A percentile compares a stretch with the other conserved stretches of the same genome.
Conservation (phyloP, 148 eudicot genomes). For the Linanthus parryae region DNA sequence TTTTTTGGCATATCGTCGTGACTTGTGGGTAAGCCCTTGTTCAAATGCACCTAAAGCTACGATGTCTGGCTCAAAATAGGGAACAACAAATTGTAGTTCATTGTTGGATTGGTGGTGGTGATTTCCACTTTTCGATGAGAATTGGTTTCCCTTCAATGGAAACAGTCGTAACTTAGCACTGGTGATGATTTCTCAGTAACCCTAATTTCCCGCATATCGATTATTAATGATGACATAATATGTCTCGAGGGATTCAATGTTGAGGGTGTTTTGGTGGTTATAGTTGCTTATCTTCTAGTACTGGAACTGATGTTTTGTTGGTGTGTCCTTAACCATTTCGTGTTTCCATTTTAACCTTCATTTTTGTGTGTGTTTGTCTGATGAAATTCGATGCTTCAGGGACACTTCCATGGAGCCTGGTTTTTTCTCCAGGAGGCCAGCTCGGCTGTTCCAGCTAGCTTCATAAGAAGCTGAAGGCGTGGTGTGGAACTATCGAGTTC, state of each 20-base stretch:
- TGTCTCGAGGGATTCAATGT: too few relatives aligned
- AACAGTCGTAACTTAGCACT: not conserved
- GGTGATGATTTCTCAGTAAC: not conserved
- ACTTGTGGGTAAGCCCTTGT: not conserved
- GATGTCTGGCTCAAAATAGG: conserved; percentile 39
- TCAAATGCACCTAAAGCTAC: conserved; percentile 21
- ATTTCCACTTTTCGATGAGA: conserved; percentile 9
- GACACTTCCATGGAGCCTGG: conserved; percentile 36
- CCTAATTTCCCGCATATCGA: not conserved
- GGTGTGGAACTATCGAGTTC: conserved; percentile 44
- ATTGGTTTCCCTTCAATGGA: not conserved
- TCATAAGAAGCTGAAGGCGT: conserved; percentile 85
- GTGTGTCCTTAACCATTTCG: conserved; percentile 57
- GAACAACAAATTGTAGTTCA: conserved; percentile 53
- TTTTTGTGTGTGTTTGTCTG: not conserved
- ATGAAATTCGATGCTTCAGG: conserved; percentile 18
- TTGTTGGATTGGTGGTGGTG: conserved; percentile 12
- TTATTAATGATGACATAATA: not conserved
- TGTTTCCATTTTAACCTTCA: conserved; percentile 9
- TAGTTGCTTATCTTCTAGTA: conserved; percentile 31
- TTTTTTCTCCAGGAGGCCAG: conserved; percentile 57
- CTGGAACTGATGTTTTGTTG: conserved; percentile 58
- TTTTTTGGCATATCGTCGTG: too few relatives aligned
- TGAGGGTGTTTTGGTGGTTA: too few relatives aligned
- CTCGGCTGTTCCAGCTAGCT: conserved; percentile 86